Base-by-base conservation (phyloP, 495 filamentous ascomycete genomes). In the Rhizodiscina lignyota region DNA sequence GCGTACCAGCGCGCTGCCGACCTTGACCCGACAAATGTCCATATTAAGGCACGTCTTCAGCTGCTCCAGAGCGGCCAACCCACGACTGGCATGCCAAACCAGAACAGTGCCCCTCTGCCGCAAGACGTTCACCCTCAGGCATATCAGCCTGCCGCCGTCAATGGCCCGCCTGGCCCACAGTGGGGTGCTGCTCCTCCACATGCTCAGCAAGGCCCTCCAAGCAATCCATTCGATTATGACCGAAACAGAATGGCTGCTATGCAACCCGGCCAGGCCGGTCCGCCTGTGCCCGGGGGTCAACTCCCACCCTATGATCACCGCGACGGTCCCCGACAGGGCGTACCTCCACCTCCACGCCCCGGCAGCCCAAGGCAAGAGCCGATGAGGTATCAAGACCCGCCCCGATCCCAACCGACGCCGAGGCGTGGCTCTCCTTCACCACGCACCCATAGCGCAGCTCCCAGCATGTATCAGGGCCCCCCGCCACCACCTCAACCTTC, bases 1-100 rank as follows among this genome's bases (percentile, higher is more conserved):
- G 89, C 89, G 2, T 97, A 97, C 49, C 79, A 85, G 44, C 74
- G 89, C 32, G 89, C 89, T 18, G 86, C 87, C 21, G 89, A 97
- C 45, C 69, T 97, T 36, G 89, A 97, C 51, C 86, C 89, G 0
- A 62, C 62, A 37, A 97, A 97, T 49, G 78, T 83, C 2, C 87
- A 96, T 50, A 96, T 97, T 63, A 97, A 97, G 50, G 83, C 86
- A 38, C 77, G 89, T 26, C 62, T 97, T 42, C 79, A 91, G 48
- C 69, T 97, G 18, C 68, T 97, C 18, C 74, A 79, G 20, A 79
- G 64, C 37, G 70, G 73, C 28, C 83, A 83, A 29, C 78, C 83
- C 42, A 67, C 77, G 8, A 74, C 68, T 32, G 80, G 79, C 23
- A 54, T 70, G 36, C 69, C 73, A 24, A 73, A 67, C 36, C 77